phyloP scores from a whole-genome alignment of 495 filamentous ascomycete genomes.

The Glonium stellatum region DNA sequence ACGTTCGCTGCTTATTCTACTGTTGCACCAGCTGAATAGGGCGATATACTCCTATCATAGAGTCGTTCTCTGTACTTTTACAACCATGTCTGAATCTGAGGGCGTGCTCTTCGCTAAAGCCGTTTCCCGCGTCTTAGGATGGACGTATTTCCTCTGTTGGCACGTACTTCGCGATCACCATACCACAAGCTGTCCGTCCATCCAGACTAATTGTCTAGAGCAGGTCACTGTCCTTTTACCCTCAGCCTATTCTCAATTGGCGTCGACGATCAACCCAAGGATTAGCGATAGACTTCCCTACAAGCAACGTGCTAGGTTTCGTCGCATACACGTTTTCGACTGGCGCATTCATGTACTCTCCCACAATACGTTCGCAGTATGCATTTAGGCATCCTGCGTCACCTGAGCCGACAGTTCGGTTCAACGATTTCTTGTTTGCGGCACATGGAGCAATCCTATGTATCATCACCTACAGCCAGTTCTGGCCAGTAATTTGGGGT shows the following conservation, averaged over 20 bases:
- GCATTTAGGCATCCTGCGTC: slow-evolving; percentile 66
- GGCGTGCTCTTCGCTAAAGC: slow-evolving; percentile 19
- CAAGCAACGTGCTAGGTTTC: slow-evolving; percentile 79
- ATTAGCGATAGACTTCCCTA: slow-evolving; percentile 77
- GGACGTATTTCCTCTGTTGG: slow-evolving; percentile 35
- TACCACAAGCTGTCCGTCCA: slow-evolving; percentile 42
- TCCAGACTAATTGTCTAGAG: slow-evolving; percentile 38
- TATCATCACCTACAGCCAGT: slow-evolving; percentile 62
- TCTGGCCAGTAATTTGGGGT: slow-evolving; percentile 64
- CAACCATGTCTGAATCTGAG: slow-evolving; percentile 1
- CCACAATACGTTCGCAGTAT: slow-evolving; percentile 72
- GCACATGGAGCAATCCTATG: slow-evolving; percentile 67
- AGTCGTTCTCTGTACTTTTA: too few species aligned
- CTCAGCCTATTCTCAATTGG: slow-evolving; percentile 74
- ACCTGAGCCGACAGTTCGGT: slow-evolving; percentile 71
- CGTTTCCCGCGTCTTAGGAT: slow-evolving; percentile 25
- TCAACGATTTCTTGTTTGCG: slow-evolving; percentile 87
- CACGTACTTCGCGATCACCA: neutral
- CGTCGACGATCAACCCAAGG: slow-evolving; percentile 68
- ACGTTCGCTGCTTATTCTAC: neutral
- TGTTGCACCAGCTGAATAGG: too few species aligned
- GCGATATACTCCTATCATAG: too few species aligned
- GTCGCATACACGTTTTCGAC: slow-evolving; percentile 70
- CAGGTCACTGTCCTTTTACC: slow-evolving; percentile 85
- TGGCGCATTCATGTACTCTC: slow-evolving; percentile 65